phyloP scores from a whole-genome alignment of 2,329 filamentous ascomycete species.

The Pseudogymnoascus sp. region DNA sequence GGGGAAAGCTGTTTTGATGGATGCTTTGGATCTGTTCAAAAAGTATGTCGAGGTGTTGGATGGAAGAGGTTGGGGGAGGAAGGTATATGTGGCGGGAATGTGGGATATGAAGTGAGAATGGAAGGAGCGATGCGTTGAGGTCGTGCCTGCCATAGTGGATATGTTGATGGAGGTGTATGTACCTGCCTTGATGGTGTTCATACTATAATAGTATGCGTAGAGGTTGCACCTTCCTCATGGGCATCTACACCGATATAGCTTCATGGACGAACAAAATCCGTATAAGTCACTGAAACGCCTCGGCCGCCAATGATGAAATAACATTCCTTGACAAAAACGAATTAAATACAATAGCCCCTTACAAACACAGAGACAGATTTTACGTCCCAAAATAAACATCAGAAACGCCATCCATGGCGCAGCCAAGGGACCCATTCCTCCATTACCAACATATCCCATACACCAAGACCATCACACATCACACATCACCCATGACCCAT shows the following conservation, averaged over 20 bases:
- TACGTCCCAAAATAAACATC: not conserved
- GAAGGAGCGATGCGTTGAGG: not conserved
- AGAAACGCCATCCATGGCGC: constrained; percentile 1
- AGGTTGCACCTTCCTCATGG: not conserved
- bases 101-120: not conserved
- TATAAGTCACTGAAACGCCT: not conserved
- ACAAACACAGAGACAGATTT: constrained; percentile 2
- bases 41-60: not conserved
- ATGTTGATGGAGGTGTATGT: not conserved
- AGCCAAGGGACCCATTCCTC: constrained; percentile 2
- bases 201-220: not conserved
- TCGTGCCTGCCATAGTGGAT: not conserved
- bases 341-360: constrained; percentile 5
- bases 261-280: not conserved
- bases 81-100: not conserved
- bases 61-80: not conserved
- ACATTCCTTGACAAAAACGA: not conserved
- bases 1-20: not conserved
- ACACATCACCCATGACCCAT: not conserved
- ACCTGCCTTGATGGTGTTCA: not conserved
- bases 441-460: not conserved
- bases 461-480: not conserved
- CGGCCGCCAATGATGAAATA: not conserved
- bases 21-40: not conserved
- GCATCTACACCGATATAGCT: not conserved